Evolutionary conservation across 257 asterid species (phyloP).

Genomic region (Pogostemon cablin): DNA sequence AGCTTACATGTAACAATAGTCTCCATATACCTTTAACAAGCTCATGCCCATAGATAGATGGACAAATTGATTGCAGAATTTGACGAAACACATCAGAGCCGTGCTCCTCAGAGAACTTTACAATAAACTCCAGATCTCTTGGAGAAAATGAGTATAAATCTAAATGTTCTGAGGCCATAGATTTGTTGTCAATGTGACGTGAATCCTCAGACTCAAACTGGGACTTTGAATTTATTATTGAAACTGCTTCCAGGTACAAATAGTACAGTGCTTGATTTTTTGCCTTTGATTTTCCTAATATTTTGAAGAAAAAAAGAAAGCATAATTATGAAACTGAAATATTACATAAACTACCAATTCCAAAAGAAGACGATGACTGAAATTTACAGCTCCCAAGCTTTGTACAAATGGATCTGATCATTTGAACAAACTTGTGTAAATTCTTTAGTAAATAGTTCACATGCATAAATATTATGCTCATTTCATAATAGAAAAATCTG

Average conservation of each 20-base stretch:
- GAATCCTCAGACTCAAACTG: constrained; percentile 59
- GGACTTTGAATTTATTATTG: constrained; percentile 81
- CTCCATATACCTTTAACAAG: constrained; percentile 82
- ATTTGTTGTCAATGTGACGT: constrained; percentile 47
- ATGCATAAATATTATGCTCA: not conserved
- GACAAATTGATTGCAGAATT: constrained; percentile 88
- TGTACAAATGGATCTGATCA: constrained; percentile 1
- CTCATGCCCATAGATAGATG: constrained; percentile 96
- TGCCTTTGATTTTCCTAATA: constrained; percentile 81
- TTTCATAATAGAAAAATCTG: not conserved
- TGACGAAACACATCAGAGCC: constrained; percentile 81
- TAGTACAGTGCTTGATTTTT: constrained; percentile 82
- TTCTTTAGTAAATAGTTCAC: constrained; percentile 11
- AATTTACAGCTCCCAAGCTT: constrained; percentile 21
- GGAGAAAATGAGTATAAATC: constrained; percentile 85
- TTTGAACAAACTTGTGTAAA: constrained; percentile 13
- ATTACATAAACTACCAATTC: constrained; percentile 15
- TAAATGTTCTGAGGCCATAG: constrained; percentile 57
- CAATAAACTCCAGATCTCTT: constrained; percentile 86
- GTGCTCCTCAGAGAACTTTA: constrained; percentile 86
- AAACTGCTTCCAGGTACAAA: constrained; percentile 81
- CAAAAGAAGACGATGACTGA: constrained; percentile 23
- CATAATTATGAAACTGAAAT: constrained; percentile 12
- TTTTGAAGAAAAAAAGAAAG: not conserved
- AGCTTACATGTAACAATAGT: constrained; percentile 21